Evolutionary conservation across 2,329 filamentous ascomycete species (phyloP).

Genomic region (Lachnellula occidentalis): DNA sequence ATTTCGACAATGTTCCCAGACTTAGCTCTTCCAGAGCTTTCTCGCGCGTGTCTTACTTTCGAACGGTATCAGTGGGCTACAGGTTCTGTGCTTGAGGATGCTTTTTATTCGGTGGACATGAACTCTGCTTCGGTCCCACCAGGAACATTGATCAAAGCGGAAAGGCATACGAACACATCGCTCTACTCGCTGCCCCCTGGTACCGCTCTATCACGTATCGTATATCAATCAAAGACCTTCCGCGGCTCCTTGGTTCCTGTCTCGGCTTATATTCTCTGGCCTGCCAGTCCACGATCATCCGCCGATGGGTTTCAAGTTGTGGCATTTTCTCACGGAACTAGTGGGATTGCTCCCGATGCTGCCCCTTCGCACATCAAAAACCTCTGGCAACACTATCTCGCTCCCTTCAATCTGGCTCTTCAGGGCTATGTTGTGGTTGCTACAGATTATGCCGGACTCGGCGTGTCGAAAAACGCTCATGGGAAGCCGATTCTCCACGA

Average conservation of each 20-base stretch:
- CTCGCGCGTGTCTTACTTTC: background rate
- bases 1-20: background rate
- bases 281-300: background rate
- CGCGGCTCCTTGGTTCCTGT: background rate
- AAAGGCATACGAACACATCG: background rate
- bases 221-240: conserved; percentile 3
- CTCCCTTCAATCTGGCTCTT: conserved; percentile 36
- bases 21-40: background rate
- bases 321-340: conserved; percentile 36
- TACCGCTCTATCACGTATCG: conserved; percentile 1
- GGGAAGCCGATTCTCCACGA: conserved; percentile 36
- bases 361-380: conserved; percentile 38
- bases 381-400: conserved; percentile 38
- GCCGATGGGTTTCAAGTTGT: conserved; percentile 4
- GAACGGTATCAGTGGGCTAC: background rate
- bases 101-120: background rate
- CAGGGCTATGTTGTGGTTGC: conserved; percentile 41
- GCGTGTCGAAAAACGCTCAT: conserved; percentile 32
- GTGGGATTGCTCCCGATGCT: conserved; percentile 35
- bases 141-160: background rate
- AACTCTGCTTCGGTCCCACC: background rate
- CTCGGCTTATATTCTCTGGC: conserved; percentile 5
- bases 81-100: background rate
- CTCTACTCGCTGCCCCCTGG: background rate
- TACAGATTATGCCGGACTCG: conserved; percentile 41